A percentile compares a stretch with the other conserved stretches of the same genome.
Conservation (phyloP, 148 eudicot species). For the Vaccinium macrocarpon region DNA sequence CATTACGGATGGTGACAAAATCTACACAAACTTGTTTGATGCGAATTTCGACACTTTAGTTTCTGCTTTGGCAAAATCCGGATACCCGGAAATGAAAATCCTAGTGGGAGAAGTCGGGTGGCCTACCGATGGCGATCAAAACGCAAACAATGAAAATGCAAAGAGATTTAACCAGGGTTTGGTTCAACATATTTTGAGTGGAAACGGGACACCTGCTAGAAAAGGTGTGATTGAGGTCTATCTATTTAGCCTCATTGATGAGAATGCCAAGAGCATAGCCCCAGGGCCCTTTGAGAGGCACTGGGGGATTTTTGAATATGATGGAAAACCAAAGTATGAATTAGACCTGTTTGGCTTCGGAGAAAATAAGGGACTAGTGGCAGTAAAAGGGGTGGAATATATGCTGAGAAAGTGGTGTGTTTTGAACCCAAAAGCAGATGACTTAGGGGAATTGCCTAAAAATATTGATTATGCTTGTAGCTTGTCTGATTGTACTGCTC, state of each 20-base stretch:
- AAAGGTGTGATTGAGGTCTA: conserved; percentile 60
- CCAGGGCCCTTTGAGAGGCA: conserved; percentile 96
- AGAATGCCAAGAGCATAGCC: conserved; percentile 74
- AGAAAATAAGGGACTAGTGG: conserved; percentile 45
- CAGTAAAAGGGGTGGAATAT: conserved; percentile 67
- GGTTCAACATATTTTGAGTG: conserved; percentile 55
- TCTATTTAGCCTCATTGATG: conserved; percentile 85
- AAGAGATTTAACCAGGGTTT: conserved; percentile 81
- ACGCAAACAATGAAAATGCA: conserved; percentile 66
- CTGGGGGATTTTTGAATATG: conserved; percentile 94
- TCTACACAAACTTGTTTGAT: conserved; percentile 87
- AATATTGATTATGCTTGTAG: conserved; percentile 86
- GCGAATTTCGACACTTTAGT: conserved; percentile 87
- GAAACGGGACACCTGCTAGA: conserved; percentile 67
- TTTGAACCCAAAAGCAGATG: conserved; percentile 46
- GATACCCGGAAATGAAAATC: conserved; percentile 79
- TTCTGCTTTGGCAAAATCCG: conserved; percentile 63
- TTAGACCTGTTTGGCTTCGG: conserved; percentile 57
- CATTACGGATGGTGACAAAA: conserved; percentile 41
- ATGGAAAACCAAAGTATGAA: conserved; percentile 87
- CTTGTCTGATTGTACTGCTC: conserved; percentile 77
- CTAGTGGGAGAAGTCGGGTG: conserved; percentile 93
- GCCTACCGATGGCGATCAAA: conserved; percentile 89
- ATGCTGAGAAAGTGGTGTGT: conserved; percentile 75
- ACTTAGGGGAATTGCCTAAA: conserved; percentile 34